Percentiles rank a stretch among this genome's conserved stretches.
These are phyloP conservation scores for Globisporangium mamillatum DNA, from an alignment of 352 stramenopile species.

Conservation along the genomic window DNA sequence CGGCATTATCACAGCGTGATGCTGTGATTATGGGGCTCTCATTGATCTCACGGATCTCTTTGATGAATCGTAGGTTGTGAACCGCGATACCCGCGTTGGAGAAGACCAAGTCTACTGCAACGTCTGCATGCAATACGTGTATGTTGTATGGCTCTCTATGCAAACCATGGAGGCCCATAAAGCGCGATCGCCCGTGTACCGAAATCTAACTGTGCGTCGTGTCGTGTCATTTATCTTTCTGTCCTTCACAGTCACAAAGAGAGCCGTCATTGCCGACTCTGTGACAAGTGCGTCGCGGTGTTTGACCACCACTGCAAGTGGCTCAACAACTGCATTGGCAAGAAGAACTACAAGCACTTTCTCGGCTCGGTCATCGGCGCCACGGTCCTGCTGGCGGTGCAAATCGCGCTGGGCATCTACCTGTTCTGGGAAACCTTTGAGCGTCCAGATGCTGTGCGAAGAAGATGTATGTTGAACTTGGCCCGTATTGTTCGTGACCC, in stretches of 20 bases:
- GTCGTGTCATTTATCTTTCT: neutral
- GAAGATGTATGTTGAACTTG: slow-evolving; percentile 27
- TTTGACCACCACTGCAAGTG: slow-evolving; percentile 98
- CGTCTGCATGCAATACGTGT: slow-evolving; percentile 87
- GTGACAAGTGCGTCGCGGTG: slow-evolving; percentile 94
- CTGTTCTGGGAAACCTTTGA: slow-evolving; percentile 38
- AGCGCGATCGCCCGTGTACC: neutral
- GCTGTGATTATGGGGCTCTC: neutral
- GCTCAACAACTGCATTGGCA: slow-evolving; percentile 96
- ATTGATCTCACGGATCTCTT: neutral
- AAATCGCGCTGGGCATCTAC: slow-evolving; percentile 66
- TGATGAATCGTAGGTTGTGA: slow-evolving; percentile 8
- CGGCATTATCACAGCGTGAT: neutral
- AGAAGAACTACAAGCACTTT: slow-evolving; percentile 85
- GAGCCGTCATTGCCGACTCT: slow-evolving; percentile 93
- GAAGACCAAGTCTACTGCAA: slow-evolving; percentile 82
- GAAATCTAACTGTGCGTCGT: neutral
- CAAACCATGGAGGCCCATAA: neutral
- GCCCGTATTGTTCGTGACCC: too few relatives aligned
- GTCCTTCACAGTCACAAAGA: slow-evolving; percentile 63
- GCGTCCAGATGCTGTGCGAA: slow-evolving; percentile 27
- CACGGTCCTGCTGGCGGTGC: slow-evolving; percentile 59
- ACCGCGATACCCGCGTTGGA: slow-evolving; percentile 19
- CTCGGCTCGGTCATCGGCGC: slow-evolving; percentile 66
- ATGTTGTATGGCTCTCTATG: slow-evolving; percentile 21